Evolutionary conservation across 1,139 yeast genomes (phyloP).

Genomic region (Zygotorulaspora mrakii): DNA sequence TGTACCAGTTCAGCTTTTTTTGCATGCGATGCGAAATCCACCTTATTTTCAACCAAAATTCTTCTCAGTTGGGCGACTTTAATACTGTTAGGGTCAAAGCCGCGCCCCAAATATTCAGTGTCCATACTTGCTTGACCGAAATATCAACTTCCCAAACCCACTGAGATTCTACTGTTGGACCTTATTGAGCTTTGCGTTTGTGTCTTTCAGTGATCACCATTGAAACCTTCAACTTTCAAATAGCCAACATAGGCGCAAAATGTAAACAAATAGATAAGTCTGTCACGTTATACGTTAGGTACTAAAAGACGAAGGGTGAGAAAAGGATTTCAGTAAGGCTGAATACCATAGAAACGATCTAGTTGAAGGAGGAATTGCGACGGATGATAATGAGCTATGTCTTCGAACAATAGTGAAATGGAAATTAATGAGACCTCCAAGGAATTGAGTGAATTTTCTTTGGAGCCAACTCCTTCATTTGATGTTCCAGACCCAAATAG

Average conservation of each 20-base stretch:
- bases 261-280: neutral
- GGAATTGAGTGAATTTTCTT: slow-evolving; percentile 23
- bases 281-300: neutral
- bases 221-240: too few relatives aligned
- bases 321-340: too few relatives aligned
- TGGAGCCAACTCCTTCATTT: slow-evolving; percentile 28
- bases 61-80: slow-evolving; percentile 64
- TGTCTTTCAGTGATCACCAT: too few relatives aligned
- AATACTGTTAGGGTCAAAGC: slow-evolving; percentile 57
- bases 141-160: neutral
- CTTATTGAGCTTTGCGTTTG: neutral
- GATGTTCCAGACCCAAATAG: slow-evolving; percentile 19
- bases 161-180: neutral
- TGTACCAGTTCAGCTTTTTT: slow-evolving; percentile 59
- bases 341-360: too few relatives aligned
- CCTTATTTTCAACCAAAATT: slow-evolving; percentile 54
- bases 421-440: slow-evolving; percentile 18
- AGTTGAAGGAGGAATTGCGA: neutral
- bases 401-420: slow-evolving; percentile 13
- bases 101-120: slow-evolving; percentile 19
- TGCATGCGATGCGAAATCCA: slow-evolving; percentile 55
- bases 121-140: slow-evolving; percentile 7
- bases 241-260: slow-evolving; percentile 3
- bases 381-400: neutral
- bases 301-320: neutral